phyloP scores from a whole-genome alignment of 164 flowering plant species.

The Paratinospora sagittata region DNA sequence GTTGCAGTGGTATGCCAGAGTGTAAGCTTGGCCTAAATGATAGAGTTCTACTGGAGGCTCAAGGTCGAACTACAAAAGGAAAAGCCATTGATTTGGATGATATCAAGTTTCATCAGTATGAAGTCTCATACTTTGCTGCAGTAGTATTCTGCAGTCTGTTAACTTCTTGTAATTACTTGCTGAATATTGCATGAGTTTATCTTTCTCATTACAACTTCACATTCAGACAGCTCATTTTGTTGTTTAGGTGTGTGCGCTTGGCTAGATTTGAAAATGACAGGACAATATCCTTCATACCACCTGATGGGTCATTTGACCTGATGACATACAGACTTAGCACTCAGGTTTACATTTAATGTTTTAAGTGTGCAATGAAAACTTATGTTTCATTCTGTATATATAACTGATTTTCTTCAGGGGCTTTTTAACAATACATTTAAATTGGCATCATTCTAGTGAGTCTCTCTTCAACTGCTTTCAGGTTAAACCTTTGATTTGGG shows the following conservation, averaged over 20 bases:
- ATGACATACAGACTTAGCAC: slow-evolving; percentile 96
- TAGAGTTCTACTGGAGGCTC: slow-evolving; percentile 90
- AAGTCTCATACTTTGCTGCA: slow-evolving; percentile 13
- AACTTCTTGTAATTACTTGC: neutral
- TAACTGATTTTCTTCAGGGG: neutral
- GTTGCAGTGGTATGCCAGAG: slow-evolving; percentile 98
- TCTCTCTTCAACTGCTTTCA: slow-evolving; percentile 22
- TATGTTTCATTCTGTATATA: slow-evolving; percentile 2
- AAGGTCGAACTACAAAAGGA: slow-evolving; percentile 91
- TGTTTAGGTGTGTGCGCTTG: slow-evolving; percentile 84
- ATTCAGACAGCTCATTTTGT: slow-evolving; percentile 13
- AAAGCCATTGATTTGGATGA: slow-evolving; percentile 98
- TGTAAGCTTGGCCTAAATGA: slow-evolving; percentile 97
- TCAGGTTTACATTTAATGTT: slow-evolving; percentile 45
- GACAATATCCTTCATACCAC: slow-evolving; percentile 95
- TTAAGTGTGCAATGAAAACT: neutral
- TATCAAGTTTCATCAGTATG: slow-evolving; percentile 98
- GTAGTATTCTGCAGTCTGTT: slow-evolving; percentile 9
- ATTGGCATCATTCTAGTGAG: neutral
- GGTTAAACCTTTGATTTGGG: slow-evolving; percentile 98
- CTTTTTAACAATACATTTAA: neutral
- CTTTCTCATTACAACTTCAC: neutral
- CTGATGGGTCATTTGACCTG: slow-evolving; percentile 96
- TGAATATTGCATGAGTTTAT: neutral
- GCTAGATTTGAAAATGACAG: slow-evolving; percentile 98